A percentile compares a stretch with the other conserved stretches of the same genome.
These are phyloP conservation scores for Saturnispora kantuleensis DNA, from an alignment of 805 yeast genomes.

Conservation along the genomic window DNA sequence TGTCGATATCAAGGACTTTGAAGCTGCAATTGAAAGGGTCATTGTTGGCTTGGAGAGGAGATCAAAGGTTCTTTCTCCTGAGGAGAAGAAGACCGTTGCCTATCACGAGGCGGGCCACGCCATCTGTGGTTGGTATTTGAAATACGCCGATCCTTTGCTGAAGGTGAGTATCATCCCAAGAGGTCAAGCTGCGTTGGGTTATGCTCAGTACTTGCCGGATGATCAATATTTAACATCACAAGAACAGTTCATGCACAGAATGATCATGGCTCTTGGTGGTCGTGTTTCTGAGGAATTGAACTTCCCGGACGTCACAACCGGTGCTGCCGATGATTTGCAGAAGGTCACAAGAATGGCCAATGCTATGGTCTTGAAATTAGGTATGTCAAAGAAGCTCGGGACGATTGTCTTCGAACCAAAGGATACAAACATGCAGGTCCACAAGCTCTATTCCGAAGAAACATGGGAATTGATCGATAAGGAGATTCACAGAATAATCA, in stretches of 20 bases:
- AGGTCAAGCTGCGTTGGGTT: constrained; percentile 94
- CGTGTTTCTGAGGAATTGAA: constrained; percentile 93
- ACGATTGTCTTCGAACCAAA: constrained; percentile 67
- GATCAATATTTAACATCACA: constrained; percentile 73
- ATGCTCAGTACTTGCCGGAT: constrained; percentile 94
- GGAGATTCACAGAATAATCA: constrained; percentile 73
- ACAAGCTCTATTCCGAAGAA: constrained; percentile 80
- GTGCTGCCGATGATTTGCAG: constrained; percentile 94
- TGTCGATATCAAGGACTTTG: constrained; percentile 76
- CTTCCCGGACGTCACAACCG: constrained; percentile 86
- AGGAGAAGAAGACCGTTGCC: constrained; percentile 85
- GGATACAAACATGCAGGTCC: constrained; percentile 38
- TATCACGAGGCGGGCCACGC: constrained; percentile 99
- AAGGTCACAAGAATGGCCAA: constrained; percentile 92
- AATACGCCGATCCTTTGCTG: constrained; percentile 84
- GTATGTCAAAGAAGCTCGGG: constrained; percentile 88
- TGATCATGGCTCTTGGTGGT: constrained; percentile 97
- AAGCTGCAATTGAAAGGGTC: constrained; percentile 93
- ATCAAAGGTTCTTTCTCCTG: constrained; percentile 69
- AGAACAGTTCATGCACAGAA: constrained; percentile 69
- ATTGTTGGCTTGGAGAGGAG: constrained; percentile 94
- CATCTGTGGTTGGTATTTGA: constrained; percentile 91
- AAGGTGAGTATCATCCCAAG: constrained; percentile 96
- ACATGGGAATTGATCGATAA: constrained; percentile 74
- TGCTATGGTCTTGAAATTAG: constrained; percentile 84